Percentiles rank a stretch among this genome's conserved stretches.
phyloP scores from a whole-genome alignment of 2,329 filamentous ascomycete genomes.

The Cladophialophora chaetospira region DNA sequence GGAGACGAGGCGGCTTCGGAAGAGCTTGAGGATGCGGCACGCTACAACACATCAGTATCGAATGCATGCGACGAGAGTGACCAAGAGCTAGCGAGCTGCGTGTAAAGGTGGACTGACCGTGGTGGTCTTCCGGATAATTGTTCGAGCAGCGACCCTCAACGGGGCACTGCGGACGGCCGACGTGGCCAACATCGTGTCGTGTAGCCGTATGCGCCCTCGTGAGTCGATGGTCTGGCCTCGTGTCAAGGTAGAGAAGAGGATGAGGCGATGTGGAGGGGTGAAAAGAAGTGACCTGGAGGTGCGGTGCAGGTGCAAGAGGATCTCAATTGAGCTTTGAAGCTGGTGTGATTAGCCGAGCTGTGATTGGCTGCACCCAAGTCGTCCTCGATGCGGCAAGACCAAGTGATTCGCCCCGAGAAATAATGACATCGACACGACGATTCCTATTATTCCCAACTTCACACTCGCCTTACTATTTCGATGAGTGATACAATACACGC shows the following conservation, averaged over 20 bases:
- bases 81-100: too few species aligned
- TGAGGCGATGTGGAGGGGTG: constrained; percentile 12
- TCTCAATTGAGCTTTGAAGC: constrained; percentile 28
- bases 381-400: neutral
- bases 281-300: constrained; percentile 23
- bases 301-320: constrained; percentile 17
- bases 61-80: too few species aligned
- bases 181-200: constrained; percentile 82
- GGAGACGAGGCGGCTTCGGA: constrained; percentile 72
- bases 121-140: constrained; percentile 69
- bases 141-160: constrained; percentile 75
- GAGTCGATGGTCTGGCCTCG: constrained; percentile 25
- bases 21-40: constrained; percentile 68
- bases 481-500: neutral
- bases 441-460: neutral
- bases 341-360: constrained; percentile 9
- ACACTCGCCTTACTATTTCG: too few species aligned
- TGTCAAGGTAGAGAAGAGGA: constrained; percentile 19
- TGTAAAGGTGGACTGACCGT: constrained; percentile 68
- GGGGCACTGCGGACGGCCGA: constrained; percentile 87
- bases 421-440: neutral
- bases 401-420: neutral
- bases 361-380: constrained; percentile 20
- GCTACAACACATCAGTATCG: too few species aligned
- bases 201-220: constrained; percentile 25